Conservation (phyloP, 306 rosid genomes). For the Vachellia collinsii region DNA sequence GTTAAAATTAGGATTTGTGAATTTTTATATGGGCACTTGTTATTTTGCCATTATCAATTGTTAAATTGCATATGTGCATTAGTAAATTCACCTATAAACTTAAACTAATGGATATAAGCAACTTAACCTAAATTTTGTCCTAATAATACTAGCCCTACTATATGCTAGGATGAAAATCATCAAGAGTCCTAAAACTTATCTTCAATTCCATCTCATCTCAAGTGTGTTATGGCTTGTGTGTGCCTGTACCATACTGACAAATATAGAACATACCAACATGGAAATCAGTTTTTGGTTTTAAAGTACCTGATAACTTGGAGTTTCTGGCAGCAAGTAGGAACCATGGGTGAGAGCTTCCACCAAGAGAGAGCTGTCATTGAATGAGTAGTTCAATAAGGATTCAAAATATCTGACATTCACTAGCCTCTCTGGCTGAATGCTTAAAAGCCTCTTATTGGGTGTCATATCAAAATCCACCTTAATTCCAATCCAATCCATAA, state of each 20-base stretch:
- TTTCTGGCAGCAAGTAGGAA: constrained; percentile 58
- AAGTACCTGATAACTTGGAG: constrained; percentile 65
- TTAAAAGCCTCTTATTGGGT: constrained; percentile 43
- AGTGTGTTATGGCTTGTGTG: background rate
- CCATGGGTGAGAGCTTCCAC: constrained; percentile 87
- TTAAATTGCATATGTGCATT: no score
- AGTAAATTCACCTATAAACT: no score
- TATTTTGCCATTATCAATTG: no score
- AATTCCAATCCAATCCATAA: constrained; percentile 69
- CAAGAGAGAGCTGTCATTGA: constrained; percentile 53
- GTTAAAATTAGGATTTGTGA: no score
- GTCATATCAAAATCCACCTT: constrained; percentile 42
- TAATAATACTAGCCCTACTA: background rate
- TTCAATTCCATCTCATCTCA: background rate
- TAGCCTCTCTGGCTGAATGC: constrained; percentile 37
- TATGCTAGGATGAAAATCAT: background rate
- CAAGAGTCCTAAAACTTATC: background rate
- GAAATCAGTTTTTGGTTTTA: background rate
- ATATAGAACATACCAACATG: background rate
- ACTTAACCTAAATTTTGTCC: no score
- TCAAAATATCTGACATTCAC: constrained; percentile 47
- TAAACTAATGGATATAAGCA: no score
- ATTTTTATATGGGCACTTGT: no score
- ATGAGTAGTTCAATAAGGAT: constrained; percentile 50
- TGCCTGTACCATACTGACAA: background rate